These are phyloP conservation scores for Gossypium australe DNA, from an alignment of 345 rosid species.

Conservation along the genomic window DNA sequence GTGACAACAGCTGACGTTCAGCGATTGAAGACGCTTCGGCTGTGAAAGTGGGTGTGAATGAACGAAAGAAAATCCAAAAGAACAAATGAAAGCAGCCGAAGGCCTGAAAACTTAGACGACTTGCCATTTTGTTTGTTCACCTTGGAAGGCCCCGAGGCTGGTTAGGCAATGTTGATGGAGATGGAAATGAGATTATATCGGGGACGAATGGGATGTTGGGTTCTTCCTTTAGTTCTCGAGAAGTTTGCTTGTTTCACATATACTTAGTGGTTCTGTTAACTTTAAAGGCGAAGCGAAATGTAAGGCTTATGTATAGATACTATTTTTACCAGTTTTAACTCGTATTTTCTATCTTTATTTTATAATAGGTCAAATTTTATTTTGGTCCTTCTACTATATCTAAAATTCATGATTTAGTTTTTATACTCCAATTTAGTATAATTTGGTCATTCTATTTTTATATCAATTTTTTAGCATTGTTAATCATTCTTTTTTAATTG, in stretches of 20 bases:
- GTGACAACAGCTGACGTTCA: conserved; percentile 54
- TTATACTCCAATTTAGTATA: too few relatives aligned
- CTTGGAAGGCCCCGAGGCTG: conserved; percentile 82
- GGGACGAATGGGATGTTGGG: not conserved
- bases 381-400: too few relatives aligned
- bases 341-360: too few relatives aligned
- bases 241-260: not conserved
- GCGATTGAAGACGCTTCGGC: conserved; percentile 54
- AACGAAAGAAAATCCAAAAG: conserved; percentile 20
- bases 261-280: not conserved
- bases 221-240: not conserved
- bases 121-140: conserved; percentile 31
- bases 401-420: too few relatives aligned
- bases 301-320: too few relatives aligned
- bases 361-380: too few relatives aligned
- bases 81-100: conserved; percentile 42
- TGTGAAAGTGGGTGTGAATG: conserved; percentile 30
- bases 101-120: conserved; percentile 19
- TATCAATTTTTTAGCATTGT: too few relatives aligned
- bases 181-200: not conserved
- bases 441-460: too few relatives aligned
- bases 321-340: too few relatives aligned
- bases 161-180: conserved; percentile 24
- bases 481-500: too few relatives aligned
- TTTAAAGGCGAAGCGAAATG: too few relatives aligned